Conservation (phyloP, 306 rosid genomes). For the Parietaria judaica region DNA sequence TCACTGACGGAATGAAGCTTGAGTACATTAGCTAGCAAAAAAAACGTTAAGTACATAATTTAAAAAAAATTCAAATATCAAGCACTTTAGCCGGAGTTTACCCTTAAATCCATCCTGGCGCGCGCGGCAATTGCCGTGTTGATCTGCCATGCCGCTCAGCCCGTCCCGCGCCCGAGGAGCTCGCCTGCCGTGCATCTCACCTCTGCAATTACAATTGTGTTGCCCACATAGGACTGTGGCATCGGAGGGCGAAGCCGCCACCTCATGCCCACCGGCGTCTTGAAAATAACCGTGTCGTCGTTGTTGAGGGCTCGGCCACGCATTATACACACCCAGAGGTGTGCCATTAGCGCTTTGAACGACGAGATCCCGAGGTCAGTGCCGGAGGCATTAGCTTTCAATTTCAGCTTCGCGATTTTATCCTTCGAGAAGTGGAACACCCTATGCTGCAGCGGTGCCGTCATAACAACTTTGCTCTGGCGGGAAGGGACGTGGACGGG, state of each 20-base stretch:
- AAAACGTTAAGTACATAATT: too few species aligned
- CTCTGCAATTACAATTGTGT: not conserved
- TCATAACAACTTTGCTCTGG: not conserved
- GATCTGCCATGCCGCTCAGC: constrained; percentile 30
- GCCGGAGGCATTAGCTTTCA: constrained; percentile 18
- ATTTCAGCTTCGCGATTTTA: constrained; percentile 25
- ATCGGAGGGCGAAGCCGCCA: constrained; percentile 19
- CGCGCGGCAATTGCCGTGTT: constrained; percentile 29
- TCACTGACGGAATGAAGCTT: too few species aligned
- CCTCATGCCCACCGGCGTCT: not conserved
- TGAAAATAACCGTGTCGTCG: not conserved
- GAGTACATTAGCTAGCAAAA: too few species aligned
- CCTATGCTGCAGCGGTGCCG: not conserved
- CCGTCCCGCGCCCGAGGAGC: constrained; percentile 16
- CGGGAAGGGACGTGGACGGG: not conserved
- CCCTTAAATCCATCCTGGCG: too few species aligned
- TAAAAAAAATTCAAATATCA: too few species aligned
- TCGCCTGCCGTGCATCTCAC: constrained; percentile 25
- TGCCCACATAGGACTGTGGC: constrained; percentile 27
- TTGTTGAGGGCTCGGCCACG: constrained; percentile 11
- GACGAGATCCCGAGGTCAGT: constrained; percentile 33
- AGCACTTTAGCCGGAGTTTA: too few species aligned
- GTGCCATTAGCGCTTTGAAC: constrained; percentile 28
- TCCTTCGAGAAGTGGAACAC: constrained; percentile 18
- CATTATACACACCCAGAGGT: constrained; percentile 24